A percentile compares a stretch with the other conserved stretches of the same genome.
Evolutionary conservation across 1,139 yeast species (phyloP).

Genomic region (Pneumocystis sp.): DNA sequence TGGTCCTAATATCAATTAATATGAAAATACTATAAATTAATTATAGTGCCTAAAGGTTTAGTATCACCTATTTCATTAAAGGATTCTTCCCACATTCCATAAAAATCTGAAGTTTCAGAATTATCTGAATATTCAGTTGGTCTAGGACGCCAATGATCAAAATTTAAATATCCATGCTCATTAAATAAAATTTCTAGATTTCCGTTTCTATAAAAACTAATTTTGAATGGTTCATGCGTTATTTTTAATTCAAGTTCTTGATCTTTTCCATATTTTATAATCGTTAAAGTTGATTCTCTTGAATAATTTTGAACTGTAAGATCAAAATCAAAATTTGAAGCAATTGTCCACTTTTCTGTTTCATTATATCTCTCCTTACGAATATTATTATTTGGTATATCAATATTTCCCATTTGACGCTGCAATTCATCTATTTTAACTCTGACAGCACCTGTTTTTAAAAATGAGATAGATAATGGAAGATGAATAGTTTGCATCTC

Average conservation of each 20-base stretch:
- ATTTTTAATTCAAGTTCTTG: constrained; percentile 30
- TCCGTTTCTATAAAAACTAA: constrained; percentile 35
- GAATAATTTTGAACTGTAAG: constrained; percentile 7
- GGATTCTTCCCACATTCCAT: constrained; percentile 22
- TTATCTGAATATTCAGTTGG: neutral
- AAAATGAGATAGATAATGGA: constrained; percentile 42
- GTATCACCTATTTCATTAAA: neutral
- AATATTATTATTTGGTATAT: constrained; percentile 13
- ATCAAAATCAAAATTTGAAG: constrained; percentile 19
- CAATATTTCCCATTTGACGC: constrained; percentile 26
- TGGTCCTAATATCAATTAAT: constrained; percentile 59
- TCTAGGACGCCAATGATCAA: constrained; percentile 57
- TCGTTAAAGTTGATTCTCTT: constrained; percentile 14
- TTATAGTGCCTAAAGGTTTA: neutral
- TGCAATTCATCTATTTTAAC: constrained; percentile 49
- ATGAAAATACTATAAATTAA: constrained; percentile 31
- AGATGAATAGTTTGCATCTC: constrained; percentile 26
- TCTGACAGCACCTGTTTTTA: constrained; percentile 43
- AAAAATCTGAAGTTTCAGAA: constrained; percentile 8
- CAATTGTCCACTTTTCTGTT: constrained; percentile 47
- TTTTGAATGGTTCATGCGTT: constrained; percentile 35
- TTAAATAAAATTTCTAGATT: constrained; percentile 44
- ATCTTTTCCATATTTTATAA: constrained; percentile 31
- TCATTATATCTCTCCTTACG: constrained; percentile 40
- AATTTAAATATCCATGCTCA: constrained; percentile 51